Evolutionary conservation across 1,284 basidiomycete species (phyloP), one percentile per base, ranked within the genome.

Genomic region (Thecaphora frezii): DNA sequence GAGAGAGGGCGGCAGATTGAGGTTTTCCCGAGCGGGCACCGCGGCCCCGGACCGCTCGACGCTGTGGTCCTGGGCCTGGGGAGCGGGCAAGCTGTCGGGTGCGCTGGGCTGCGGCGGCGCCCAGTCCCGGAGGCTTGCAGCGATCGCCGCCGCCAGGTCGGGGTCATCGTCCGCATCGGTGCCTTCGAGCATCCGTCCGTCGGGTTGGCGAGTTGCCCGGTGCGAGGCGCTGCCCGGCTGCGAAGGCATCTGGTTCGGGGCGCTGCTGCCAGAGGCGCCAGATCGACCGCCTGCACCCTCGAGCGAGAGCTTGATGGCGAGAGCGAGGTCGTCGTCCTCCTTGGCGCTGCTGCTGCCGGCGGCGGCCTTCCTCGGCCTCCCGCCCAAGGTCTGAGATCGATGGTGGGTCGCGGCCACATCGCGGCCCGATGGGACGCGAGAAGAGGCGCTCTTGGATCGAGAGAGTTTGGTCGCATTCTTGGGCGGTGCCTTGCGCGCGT

Each of bases 141-240:
- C 93, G 55, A 98, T 99, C 0, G 96, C 96, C 14, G 94, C 90
- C 50, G 85, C 87, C 22, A 99, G 82, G 66, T 98, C 92, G 12
- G 91, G 89, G 77, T 98, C 94, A 22, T 97, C 89, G 44, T 93
- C 92, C 22, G 92, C 91, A 14, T 86, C 81, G n/a, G 72, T 46
- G 69, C 77, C 28, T 59, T 74, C 74, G 65, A 41, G 79, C 66
- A 66, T 64, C 23, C 69, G 63, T 22, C 39, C 39, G 83, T 56
- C 86, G 85, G 24, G 84, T 84, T 0, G 89, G 87, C 16, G 86
- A 84, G 72, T 90, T 90, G 14, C 88, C 88, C 1, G 86, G 82
- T 51, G 84, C 81, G 8, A 23, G 18, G 54, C 5, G 54, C 49
- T 8, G 51, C 41, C 28, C 3, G 5, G 58, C 40, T 18, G 63